Evolutionary conservation across 1,139 yeast genomes (phyloP), one percentile per base, ranked within the genome.

Genomic region (Kodamaea sp.): DNA sequence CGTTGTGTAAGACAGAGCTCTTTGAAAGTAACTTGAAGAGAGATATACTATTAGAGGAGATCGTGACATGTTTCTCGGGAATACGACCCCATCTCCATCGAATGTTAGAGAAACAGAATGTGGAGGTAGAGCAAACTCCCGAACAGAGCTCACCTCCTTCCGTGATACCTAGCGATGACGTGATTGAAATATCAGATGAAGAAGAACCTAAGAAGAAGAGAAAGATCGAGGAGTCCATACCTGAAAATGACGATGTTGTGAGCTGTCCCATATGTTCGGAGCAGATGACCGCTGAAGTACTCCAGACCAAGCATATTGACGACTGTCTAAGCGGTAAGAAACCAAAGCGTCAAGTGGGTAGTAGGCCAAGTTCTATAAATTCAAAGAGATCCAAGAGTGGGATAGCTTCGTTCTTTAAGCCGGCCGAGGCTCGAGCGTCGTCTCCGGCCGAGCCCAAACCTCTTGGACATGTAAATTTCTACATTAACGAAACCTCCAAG

Each of bases 261-360:
- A 69, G 65, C 31, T 88, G 96, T 51, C 96, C 96, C 0, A 67
- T 88, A 1, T 88, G 96, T 55, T 55, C 61, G 4, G 66, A 72
- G 28, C 56, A 57, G 18, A 76, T 82, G 75, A 73, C 84, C 1
- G 66, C 83, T 0, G 66, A 63, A 7, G 71, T 70, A 13, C 62
- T 88, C 10, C 88, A 88, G 55, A 53, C 77, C 0, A 58, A 70
- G 1, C 96, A 88, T 53, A 71, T 88, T n/a, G 92, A 83, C 50
- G 65, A 67, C 25, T 88, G 96, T 51, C 58, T 86, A 34, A 57
- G 59, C 14, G 66, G 71, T 3, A 55, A 38, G 24, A 43, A 34
- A 31, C 41, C 44, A 16, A 43, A 43, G 26, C 34, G 34, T 21
- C 20, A 33, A 4, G 15, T 16, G 22, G n/a, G n/a, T n/a, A n/a